Base-by-base conservation (phyloP, 2,329 filamentous ascomycete species). In the Cercospora janseana region DNA sequence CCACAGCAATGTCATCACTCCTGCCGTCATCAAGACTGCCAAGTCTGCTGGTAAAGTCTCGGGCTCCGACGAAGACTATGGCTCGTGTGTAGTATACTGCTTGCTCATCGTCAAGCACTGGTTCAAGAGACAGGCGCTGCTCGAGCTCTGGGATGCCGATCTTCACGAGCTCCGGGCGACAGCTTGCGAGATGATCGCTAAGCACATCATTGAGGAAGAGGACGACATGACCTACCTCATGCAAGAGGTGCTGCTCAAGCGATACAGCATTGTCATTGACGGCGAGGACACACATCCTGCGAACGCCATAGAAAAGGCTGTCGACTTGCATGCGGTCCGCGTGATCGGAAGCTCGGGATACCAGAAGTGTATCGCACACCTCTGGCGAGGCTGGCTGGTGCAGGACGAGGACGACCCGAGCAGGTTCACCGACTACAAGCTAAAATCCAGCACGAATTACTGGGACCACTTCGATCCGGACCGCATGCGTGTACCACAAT, bases 311-410 rank as follows among this genome's bases (percentile, higher is more conserved):
- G 93, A 98, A 69, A 88, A 89, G 63, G 88, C 93, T 0, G 90
- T 97, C 27, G 93, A 98, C 63, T 73, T 97, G 20, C 93, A 98
- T 67, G 89, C 92, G 1, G 76, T 97, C 37, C 79, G 81, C 10
- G 83, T 98, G 40, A 97, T 97, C 55, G 89, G 89, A 2, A 92
- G 87, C 0, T 90, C 88, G 0, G 92, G 93, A 20, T 98, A 97
- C 69, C 93, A 97, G 62, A 95, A 94, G 72, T 97, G 92, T 66
- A 89, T 97, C 63, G 82, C 79, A 55, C 89, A 94, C 65, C 82
- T 98, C 6, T 98, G 93, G 93, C 82, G 83, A 55, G 93, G 93
- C 16, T 98, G 93, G 93, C 76, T 97, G 6, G 84, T 95, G n/a
- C 93, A 98, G 68, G 89, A 96, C 59, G 90, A 96, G 61, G 79